Conservation (phyloP, 495 filamentous ascomycete species). For the Aspergillus avenaceus region DNA sequence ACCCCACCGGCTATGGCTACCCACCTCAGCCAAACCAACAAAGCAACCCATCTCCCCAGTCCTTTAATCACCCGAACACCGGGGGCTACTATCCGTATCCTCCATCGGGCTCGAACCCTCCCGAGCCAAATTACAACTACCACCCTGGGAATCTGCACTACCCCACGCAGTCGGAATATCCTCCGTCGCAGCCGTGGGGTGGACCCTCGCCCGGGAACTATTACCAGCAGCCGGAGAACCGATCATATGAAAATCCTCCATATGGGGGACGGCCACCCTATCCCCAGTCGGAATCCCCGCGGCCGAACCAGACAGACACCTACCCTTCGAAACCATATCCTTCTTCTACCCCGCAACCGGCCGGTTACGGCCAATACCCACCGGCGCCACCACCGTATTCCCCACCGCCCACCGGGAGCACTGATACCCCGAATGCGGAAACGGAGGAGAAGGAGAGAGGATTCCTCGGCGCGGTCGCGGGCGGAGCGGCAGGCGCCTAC, state of each 20-base stretch:
- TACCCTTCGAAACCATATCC: background rate
- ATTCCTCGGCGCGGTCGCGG: slow-evolving; percentile 29
- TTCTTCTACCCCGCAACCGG: background rate
- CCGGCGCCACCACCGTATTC: background rate
- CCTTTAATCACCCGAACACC: background rate
- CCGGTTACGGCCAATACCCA: background rate
- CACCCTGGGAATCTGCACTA: background rate
- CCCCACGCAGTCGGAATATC: background rate
- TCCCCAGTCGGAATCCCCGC: background rate
- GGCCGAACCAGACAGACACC: background rate
- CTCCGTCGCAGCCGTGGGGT: background rate
- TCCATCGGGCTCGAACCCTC: background rate
- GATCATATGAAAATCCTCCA: background rate
- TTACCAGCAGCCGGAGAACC: background rate
- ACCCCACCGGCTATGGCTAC: background rate
- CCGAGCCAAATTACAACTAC: background rate
- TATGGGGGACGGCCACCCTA: background rate
- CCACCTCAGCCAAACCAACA: background rate
- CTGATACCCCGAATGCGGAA: background rate
- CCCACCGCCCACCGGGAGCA: background rate
- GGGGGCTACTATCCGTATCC: background rate
- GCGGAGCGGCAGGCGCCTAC: slow-evolving; percentile 30
- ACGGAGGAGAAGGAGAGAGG: background rate
- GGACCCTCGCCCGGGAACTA: background rate
- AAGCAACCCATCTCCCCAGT: background rate